Evolutionary conservation across 331 rosid genomes (phyloP), one percentile per base, ranked within the genome.

Genomic region (Quercus phellos): DNA sequence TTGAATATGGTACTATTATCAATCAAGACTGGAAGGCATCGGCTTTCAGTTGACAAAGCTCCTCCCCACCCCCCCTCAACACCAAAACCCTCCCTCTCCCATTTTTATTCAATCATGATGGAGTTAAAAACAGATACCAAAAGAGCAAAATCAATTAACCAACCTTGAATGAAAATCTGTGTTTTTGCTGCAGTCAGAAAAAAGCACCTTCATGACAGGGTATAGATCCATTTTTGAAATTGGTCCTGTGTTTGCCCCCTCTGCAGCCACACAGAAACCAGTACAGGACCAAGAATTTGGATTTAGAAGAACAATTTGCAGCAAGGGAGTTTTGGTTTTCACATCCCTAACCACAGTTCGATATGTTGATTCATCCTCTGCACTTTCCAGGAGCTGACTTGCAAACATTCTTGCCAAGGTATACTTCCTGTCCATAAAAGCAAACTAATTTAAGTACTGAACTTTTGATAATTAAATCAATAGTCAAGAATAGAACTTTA

Each of bases 311-410:
- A 87, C 85, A 76, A 94, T 77, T 85, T 89, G 97, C 86, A 91
- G 83, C 75, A 77, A 75, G 54, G 92, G 90, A 78, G 85, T 75
- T 80, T 76, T 84, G 75, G 90, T 86, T 82, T 84, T 81, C 80
- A 94, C 81, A 78, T 94, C 98, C 79, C 87, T 88, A 68, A 90
- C 80, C 77, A 88, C 85, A n/a, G 91, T 92, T 80, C 99, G 90
- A 83, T 86, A 94, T 19, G 91, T 83, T 59, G 93, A 84, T 87
- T 92, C 97, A 55, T 90, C 94, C 56, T 81, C 85, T 68, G 97
- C 96, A 82, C 87, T 84, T 81, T 91, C 91, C 53, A 87, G 64
- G 80, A 92, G 87, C 90, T 85, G 94, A 85, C 75, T 84, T n/a
- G 90, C 89, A 59, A 91, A 92, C 99, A 92, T 90, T 77, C 84